Base-by-base conservation (phyloP, 768 basidiomycete species). In the Pleurotus tuoliensis region DNA sequence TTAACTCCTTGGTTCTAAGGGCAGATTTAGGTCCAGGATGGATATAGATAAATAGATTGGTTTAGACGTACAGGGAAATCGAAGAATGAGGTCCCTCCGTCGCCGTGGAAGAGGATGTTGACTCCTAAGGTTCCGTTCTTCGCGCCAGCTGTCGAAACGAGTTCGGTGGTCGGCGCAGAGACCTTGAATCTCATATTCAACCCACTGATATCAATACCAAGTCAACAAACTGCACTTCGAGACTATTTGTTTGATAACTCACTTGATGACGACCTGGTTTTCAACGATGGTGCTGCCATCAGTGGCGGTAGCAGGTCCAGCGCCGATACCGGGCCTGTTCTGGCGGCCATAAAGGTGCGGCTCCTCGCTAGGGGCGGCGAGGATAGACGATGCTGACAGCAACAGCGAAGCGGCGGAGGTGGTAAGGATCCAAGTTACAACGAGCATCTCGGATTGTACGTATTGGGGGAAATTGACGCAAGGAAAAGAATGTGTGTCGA, bases 1-100 rank as follows among this genome's bases (percentile, higher is more conserved):
- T 62, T 60, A n/a, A 64, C 63, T 15, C 63, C 63, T 55, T 62
- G 61, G 56, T 62, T 64, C 63, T 64, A 43, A 13, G 18, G 4
- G 18, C 4, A 47, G 39, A 11, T 20, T 11, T 12, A 53, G 6
- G 16, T 15, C n/a, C 49, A 22, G 41, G 38, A 12, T 40, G n/a
- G 3, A 41, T 11, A 40, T 43, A 4, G 5, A 41, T 39, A 3
- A 8, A 40, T 44, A 37, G 12, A 11, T 27, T n/a, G 8, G 18
- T 12, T 13, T n/a, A 22, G 5, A 59, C 63, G 3, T 53, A 60
- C 63, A n/a, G 61, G 63, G 20, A 64, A 64, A 41, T 64, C 63
- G 56, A 62, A 20, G 48, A 64, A 64, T 6, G 61, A 62, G 18
- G 58, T 59, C 20, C 63, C 62, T 12, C 63, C 63, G 40, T 64